Evolutionary conservation across 306 rosid genomes (phyloP), one percentile per base, ranked within the genome.

Genomic region (Lathyrus sativus): DNA sequence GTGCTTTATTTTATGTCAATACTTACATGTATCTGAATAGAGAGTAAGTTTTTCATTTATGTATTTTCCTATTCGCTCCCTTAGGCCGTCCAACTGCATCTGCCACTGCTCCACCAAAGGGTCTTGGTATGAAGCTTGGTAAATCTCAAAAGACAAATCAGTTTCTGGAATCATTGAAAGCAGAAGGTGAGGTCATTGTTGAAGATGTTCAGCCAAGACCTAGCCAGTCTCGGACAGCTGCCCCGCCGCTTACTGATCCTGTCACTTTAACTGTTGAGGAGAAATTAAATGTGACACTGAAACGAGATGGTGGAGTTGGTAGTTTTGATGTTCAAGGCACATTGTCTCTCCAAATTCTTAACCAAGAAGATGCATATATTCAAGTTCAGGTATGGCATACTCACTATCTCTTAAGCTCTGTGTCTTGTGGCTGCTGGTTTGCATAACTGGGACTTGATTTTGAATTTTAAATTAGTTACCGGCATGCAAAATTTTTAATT

Each of bases 91-190:
- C 88, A 59, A 79, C 85, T 54, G 81, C 91, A 51, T 83, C 91
- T 74, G 97, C 95, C 49, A 90, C 91, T 76, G 97, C 99, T 74
- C 97, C 97, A 44, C 92, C 99, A 2, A 93, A 90, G 79, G 87
- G 96, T 74, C 83, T 77, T 74, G 96, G 96, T 26, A 92, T 90
- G 95, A 90, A 85, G 86, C 87, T 86, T 62, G 96, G 96, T 55
- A 92, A 88, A 79, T 85, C 95, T 66, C 95, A 90, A 72, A 90
- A 77, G 92, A 80, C 92, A 43, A 88, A 84, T 83, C 95, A 93
- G 54, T 85, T 93, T 78, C 81, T 93, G 75, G 99, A 90, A 82
- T 93, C 99, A 68, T 12, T 93, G 79, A 90, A 93, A 81, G 95
- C 96, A 29, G 97, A 93, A 79, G 99, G 99, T 28, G 99, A 93